A percentile compares a stretch with the other conserved stretches of the same genome.
Conservation (phyloP, 2,329 filamentous ascomycete species). For the Teratosphaeria pseudoeucalypti region DNA sequence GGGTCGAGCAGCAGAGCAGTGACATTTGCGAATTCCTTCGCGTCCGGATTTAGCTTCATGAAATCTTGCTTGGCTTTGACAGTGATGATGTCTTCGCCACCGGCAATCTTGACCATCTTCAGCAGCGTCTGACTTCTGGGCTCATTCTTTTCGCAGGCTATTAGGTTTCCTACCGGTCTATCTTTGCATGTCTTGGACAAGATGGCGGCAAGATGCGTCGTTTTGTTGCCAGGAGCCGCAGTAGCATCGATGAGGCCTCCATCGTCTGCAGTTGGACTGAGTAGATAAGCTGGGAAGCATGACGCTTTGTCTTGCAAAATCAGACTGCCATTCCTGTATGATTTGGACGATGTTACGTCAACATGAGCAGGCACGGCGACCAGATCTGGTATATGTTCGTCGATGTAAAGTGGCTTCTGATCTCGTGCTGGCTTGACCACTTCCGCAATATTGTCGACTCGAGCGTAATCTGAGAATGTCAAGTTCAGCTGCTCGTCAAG, state of each 20-base stretch:
- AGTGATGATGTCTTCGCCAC: conserved; percentile 54
- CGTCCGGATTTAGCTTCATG: conserved; percentile 58
- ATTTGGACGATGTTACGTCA: conserved; percentile 61
- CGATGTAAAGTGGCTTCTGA: conserved; percentile 54
- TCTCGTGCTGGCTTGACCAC: conserved; percentile 10
- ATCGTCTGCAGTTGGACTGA: conserved; percentile 56
- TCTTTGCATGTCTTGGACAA: conserved; percentile 42
- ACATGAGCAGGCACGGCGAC: conserved; percentile 63
- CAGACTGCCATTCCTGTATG: conserved; percentile 66
- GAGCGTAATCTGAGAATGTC: conserved; percentile 58
- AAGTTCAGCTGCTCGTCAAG: conserved; percentile 61
- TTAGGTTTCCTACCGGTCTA: conserved; percentile 43
- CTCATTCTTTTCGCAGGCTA: conserved; percentile 70
- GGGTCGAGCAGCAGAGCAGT: conserved; percentile 78
- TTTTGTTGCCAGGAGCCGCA: conserved; percentile 94
- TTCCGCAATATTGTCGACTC: conserved; percentile 21
- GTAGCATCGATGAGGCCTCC: conserved; percentile 86
- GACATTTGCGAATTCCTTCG: conserved; percentile 56
- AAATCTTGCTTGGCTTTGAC: conserved; percentile 74
- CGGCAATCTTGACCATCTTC: conserved; percentile 74
- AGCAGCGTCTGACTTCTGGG: conserved; percentile 62
- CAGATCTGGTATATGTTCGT: conserved; percentile 72
- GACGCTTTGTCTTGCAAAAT: conserved; percentile 96
- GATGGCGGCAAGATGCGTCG: conserved; percentile 71
- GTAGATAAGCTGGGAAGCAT: conserved; percentile 85